Percentiles rank a stretch among this genome's conserved stretches.
phyloP scores from a whole-genome alignment of 345 rosid species.

The Alliaria petiolata region DNA sequence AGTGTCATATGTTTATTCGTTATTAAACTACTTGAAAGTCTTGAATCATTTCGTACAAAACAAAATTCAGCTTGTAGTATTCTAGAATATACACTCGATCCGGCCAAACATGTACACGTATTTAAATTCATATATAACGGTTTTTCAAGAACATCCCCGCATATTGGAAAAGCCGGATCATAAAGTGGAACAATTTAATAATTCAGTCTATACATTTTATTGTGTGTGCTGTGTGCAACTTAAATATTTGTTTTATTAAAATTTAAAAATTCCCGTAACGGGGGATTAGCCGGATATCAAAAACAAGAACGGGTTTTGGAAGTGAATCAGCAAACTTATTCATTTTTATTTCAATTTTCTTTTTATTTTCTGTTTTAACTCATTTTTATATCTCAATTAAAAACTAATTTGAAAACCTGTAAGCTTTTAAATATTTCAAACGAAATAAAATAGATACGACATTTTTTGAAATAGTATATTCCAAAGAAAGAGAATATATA shows the following conservation, averaged over 20 bases:
- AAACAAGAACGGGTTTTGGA: not conserved
- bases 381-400: not conserved
- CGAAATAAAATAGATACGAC: too few species aligned
- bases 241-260: not conserved
- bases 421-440: not conserved
- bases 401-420: not conserved
- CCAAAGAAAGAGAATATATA: too few species aligned
- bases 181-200: not conserved
- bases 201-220: not conserved
- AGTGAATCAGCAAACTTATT: not conserved
- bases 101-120: not conserved
- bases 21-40: not conserved
- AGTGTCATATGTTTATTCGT: not conserved
- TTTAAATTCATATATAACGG: not conserved
- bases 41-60: not conserved
- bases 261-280: not conserved
- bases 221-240: not conserved
- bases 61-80: constrained; percentile 1
- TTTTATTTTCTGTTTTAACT: not conserved
- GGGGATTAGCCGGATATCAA: not conserved
- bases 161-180: constrained; percentile 9
- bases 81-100: not conserved
- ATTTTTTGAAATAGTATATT: too few species aligned
- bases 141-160: not conserved
- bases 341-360: not conserved